A percentile compares a stretch with the other conserved stretches of the same genome.
Evolutionary conservation across 148 eudicot species (phyloP).

Genomic region (Dysphania ambrosioides): DNA sequence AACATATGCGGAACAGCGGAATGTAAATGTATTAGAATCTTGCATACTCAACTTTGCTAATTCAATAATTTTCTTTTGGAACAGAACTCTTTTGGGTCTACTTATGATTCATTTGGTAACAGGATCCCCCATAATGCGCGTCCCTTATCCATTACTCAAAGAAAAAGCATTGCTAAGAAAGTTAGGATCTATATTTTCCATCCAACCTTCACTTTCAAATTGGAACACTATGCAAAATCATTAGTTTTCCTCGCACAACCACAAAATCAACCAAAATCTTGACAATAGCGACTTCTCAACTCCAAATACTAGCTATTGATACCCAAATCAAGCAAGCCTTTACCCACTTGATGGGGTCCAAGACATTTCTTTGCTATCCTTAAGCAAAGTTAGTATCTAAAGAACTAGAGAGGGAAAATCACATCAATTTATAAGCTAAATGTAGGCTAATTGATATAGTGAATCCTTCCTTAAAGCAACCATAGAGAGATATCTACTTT

Average conservation of each 20-base stretch:
- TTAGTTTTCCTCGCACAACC: not conserved
- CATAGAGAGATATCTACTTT: not conserved
- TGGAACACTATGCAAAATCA: constrained; percentile 8
- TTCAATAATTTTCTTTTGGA: not conserved
- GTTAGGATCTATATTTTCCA: constrained; percentile 8
- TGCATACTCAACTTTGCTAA: not conserved
- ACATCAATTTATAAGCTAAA: not conserved
- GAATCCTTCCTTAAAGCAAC: not conserved
- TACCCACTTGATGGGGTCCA: not conserved
- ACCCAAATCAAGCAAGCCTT: not conserved
- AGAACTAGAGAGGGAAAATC: not conserved
- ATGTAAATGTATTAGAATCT: constrained; percentile 14
- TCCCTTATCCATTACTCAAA: constrained; percentile 5
- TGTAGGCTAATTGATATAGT: not conserved
- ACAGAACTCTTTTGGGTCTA: constrained; percentile 1
- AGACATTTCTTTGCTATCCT: not conserved
- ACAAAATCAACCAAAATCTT: constrained; percentile 11
- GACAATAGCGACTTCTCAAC: not conserved
- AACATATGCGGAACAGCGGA: not conserved
- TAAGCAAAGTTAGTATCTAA: not conserved
- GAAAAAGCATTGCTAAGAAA: constrained; percentile 7
- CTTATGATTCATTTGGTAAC: constrained; percentile 10
- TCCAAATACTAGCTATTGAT: not conserved
- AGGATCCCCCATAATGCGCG: constrained; percentile 13
- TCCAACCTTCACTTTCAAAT: constrained; percentile 2